Conservation (phyloP, 371 early-diverging fungal species). For the Mortierella sp. region DNA sequence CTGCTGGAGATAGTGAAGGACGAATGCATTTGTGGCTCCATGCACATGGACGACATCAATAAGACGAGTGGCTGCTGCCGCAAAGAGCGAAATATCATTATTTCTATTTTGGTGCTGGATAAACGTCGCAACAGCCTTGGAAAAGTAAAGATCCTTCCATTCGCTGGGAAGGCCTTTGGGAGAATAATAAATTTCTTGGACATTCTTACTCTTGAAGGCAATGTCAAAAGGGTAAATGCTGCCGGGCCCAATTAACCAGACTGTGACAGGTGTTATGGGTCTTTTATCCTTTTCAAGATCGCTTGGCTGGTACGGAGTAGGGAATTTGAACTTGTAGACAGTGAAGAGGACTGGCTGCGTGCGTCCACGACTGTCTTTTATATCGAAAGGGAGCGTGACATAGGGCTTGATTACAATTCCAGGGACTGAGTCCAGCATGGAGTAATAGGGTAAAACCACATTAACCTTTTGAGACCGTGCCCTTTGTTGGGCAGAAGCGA, state of each 20-base stretch:
- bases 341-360: conserved; percentile 58
- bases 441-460: conserved; percentile 71
- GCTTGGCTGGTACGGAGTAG: conserved; percentile 33
- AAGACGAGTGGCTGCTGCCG: conserved; percentile 49
- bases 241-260: conserved; percentile 71
- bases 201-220: conserved; percentile 62
- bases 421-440: conserved; percentile 57
- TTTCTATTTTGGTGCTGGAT: conserved; percentile 63
- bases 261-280: conserved; percentile 49
- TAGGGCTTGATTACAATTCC: conserved; percentile 56
- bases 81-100: conserved; percentile 69
- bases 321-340: conserved; percentile 61
- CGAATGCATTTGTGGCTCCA: conserved; percentile 73
- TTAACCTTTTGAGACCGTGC: conserved; percentile 63
- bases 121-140: conserved; percentile 70
- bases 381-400: conserved; percentile 59
- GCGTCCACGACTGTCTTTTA: conserved; percentile 59
- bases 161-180: conserved; percentile 68
- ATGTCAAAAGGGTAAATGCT: conserved; percentile 60
- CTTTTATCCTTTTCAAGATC: conserved; percentile 32
- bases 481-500: conserved; percentile 67
- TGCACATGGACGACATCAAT: conserved; percentile 75
- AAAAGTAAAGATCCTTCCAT: conserved; percentile 75
- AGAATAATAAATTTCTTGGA: conserved; percentile 64
- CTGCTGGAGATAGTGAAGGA: conserved; percentile 63